Percentiles rank a stretch among this genome's conserved stretches.
Evolutionary conservation across 164 flowering plant species (phyloP).

Genomic region (Aristolochia contorta): DNA sequence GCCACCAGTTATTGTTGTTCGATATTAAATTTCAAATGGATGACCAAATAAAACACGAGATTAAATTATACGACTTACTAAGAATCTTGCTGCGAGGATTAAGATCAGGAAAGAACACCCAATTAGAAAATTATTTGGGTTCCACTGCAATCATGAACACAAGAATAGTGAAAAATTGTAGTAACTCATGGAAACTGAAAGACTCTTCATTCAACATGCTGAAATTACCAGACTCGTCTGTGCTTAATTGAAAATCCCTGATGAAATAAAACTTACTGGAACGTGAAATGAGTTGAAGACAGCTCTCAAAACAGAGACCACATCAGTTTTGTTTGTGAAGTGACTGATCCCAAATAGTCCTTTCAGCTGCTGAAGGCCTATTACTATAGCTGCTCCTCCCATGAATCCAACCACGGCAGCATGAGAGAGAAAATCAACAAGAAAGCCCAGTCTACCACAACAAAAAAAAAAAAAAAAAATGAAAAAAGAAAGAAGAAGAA

Average conservation of each 20-base stretch:
- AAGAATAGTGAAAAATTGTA: background rate
- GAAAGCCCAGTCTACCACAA: conserved; percentile 62
- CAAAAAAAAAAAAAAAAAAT: background rate
- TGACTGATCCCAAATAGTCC: conserved; percentile 61
- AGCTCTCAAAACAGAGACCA: conserved; percentile 49
- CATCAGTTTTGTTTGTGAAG: conserved; percentile 69
- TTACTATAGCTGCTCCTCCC: conserved; percentile 90
- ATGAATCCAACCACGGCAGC: conserved; percentile 90
- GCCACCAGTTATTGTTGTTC: background rate
- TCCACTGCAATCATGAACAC: conserved; percentile 39
- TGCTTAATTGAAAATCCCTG: too few species aligned
- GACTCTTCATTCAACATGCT: background rate
- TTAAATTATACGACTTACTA: conserved; percentile 34
- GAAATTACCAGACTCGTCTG: background rate
- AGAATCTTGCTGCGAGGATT: conserved; percentile 49
- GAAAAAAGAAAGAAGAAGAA: background rate
- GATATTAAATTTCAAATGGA: background rate
- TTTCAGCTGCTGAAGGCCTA: conserved; percentile 80
- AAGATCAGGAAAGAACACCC: conserved; percentile 72
- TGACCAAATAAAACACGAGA: too few species aligned
- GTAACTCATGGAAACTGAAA: background rate
- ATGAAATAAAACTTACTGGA: conserved; percentile 27
- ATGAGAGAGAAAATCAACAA: conserved; percentile 82
- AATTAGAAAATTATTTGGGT: conserved; percentile 46
- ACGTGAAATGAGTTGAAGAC: conserved; percentile 38